Evolutionary conservation across 768 basidiomycete species (phyloP), one percentile per base, ranked within the genome.

Genomic region (Mrakia blollopis): DNA sequence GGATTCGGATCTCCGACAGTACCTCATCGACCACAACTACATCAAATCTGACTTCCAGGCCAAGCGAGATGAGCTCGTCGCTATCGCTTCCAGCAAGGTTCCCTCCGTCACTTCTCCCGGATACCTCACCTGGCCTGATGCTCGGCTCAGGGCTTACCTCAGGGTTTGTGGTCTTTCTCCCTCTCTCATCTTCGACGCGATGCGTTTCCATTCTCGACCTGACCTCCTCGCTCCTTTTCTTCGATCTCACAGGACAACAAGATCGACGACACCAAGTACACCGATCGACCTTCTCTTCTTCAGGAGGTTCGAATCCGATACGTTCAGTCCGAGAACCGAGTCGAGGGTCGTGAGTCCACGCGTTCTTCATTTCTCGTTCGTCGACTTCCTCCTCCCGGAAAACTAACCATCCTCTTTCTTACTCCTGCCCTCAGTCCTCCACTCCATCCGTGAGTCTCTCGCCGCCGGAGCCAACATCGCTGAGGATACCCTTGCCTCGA

Each of bases 111-210:
- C 67, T 21, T 86, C 89, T 3, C 85, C 88, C n/a, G 82, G 82
- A 3, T 97, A 96, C 84, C 85, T 95, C 70, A 87, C 88, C 14
- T 98, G 96, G 96, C 92, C 93, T 18, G 95, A 98, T 81, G 92
- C 94, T 4, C 88, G 95, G 44, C 89, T 98, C 37, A 90, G 94
- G 65, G 93, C 91, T 1, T 97, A 92, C 84, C 87, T 50, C 47
- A 50, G 47, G 47, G 47, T 50, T 50, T 18, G 47, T 50, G n/a
- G n/a, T 50, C 21, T 44, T 11, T 44, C 98, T 28, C 14, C 44
- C 47, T 50, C 47, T 41, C n/a, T 69, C 52, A 21, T 72, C 70
- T n/a, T 70, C 39, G 69, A 41, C 6, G 3, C 25, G 35, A 8
- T n/a, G 3, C 6, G 9, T 44, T 21, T 11, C 4, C 44, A 6